phyloP scores from a whole-genome alignment of 2,329 filamentous ascomycete species.

The Erysiphe pulchra region DNA sequence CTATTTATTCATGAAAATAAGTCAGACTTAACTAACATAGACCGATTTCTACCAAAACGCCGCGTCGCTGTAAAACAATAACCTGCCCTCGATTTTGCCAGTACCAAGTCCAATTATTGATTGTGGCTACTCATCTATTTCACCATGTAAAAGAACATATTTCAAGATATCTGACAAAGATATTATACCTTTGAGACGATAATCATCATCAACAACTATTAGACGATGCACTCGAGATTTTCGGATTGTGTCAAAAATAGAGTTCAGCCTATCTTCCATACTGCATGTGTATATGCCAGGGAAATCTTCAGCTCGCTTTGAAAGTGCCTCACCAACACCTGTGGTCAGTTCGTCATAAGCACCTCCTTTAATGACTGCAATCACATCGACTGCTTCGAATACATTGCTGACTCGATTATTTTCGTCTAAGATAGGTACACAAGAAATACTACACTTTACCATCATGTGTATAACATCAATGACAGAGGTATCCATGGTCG shows the following conservation, averaged over 20 bases:
- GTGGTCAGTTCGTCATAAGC: conserved; percentile 75
- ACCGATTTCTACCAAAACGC: neutral
- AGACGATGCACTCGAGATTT: conserved; percentile 85
- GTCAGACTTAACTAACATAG: too few species aligned
- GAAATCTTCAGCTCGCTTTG: conserved; percentile 72
- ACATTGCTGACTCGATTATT: conserved; percentile 66
- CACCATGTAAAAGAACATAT: conserved; percentile 53
- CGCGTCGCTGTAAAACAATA: neutral
- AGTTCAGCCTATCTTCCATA: conserved; percentile 72
- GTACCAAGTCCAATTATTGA: neutral
- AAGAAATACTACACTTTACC: conserved; percentile 81
- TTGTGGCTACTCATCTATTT: conserved; percentile 9
- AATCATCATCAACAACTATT: conserved; percentile 77
- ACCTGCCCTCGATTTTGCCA: neutral
- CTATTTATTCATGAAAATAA: too few species aligned
- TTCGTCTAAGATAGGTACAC: conserved; percentile 72
- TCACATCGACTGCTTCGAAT: conserved; percentile 93
- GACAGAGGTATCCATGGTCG: conserved; percentile 70
- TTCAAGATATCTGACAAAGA: conserved; percentile 91
- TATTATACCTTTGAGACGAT: conserved; percentile 64
- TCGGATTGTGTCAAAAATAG: conserved; percentile 89
- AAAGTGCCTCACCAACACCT: conserved; percentile 67
- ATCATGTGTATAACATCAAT: conserved; percentile 86
- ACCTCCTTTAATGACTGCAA: conserved; percentile 81
- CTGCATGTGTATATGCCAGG: conserved; percentile 93